A percentile compares a stretch with the other conserved stretches of the same genome.
These are phyloP conservation scores for Maudiozyma turicensis DNA, from an alignment of 805 yeast genomes.

Conservation along the genomic window DNA sequence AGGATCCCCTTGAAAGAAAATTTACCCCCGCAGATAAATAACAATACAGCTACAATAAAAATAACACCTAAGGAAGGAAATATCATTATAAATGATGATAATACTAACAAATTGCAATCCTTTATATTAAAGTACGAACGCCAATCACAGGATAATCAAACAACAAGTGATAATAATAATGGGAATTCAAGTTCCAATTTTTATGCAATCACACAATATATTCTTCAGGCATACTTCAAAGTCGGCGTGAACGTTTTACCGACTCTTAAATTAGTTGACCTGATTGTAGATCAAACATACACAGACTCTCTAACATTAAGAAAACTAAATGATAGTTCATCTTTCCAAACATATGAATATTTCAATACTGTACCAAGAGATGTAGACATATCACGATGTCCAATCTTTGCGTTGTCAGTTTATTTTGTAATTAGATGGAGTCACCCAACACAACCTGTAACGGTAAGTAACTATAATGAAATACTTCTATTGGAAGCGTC, in stretches of 20 bases:
- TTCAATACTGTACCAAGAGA: constrained; percentile 28
- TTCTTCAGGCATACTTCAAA: constrained; percentile 24
- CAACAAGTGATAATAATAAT: constrained; percentile 2
- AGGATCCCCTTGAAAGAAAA: neutral
- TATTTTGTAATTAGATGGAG: constrained; percentile 27
- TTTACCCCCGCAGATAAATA: too few relatives aligned
- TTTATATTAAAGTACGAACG: constrained; percentile 16
- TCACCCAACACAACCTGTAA: constrained; percentile 19
- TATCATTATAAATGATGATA: neutral
- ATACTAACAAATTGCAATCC: constrained; percentile 14
- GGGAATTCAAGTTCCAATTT: constrained; percentile 16
- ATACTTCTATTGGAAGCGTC: constrained; percentile 17
- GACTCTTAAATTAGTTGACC: constrained; percentile 20
- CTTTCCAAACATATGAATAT: constrained; percentile 21
- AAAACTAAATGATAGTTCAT: constrained; percentile 19
- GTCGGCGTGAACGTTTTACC: constrained; percentile 14
- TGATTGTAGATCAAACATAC: constrained; percentile 29
- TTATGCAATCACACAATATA: constrained; percentile 23
- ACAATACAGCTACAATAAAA: too few relatives aligned
- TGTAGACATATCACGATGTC: constrained; percentile 25
- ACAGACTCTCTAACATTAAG: constrained; percentile 28
- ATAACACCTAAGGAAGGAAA: neutral
- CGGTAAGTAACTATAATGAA: constrained; percentile 15
- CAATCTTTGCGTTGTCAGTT: constrained; percentile 26
- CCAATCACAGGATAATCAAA: constrained; percentile 7